Conservation (phyloP, 2,329 filamentous ascomycete species). For the Xylaria digitata region DNA sequence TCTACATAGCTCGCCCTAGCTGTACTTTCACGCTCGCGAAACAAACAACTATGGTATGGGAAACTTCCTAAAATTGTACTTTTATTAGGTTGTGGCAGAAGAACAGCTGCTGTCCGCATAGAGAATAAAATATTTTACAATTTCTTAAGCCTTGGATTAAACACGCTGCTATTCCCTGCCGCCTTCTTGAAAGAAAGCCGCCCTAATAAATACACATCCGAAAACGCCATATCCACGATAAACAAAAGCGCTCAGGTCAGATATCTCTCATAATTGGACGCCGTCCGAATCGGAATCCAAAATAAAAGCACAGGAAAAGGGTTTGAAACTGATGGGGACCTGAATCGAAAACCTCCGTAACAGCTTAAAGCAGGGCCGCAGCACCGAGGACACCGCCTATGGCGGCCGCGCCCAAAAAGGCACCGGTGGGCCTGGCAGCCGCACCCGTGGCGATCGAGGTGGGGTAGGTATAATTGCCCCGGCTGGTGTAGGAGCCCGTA, state of each 20-base stretch:
- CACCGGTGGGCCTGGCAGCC: constrained; percentile 42
- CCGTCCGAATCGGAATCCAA: background rate
- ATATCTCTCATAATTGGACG: constrained; percentile 7
- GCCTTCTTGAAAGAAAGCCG: background rate
- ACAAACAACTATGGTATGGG: too few species aligned
- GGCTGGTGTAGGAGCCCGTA: background rate
- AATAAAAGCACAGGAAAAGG: constrained; percentile 4
- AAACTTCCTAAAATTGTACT: background rate
- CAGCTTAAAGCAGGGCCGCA: constrained; percentile 49
- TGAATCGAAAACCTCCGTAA: background rate
- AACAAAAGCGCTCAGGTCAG: background rate
- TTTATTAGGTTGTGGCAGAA: background rate
- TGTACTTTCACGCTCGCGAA: too few species aligned
- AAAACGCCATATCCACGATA: background rate
- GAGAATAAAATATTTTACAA: constrained; percentile 1
- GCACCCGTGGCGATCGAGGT: constrained; percentile 32
- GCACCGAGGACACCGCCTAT: constrained; percentile 45
- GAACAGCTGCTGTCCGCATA: background rate
- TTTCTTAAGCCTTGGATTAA: background rate
- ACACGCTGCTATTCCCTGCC: background rate
- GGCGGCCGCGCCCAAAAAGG: constrained; percentile 42
- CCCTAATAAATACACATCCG: background rate
- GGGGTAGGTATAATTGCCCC: constrained; percentile 16
- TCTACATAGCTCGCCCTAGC: too few species aligned
- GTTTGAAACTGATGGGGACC: constrained; percentile 4